A percentile compares a stretch with the other conserved stretches of the same genome.
Evolutionary conservation across 768 basidiomycete species (phyloP).

Genomic region (Tylopilus vinaceipallidus): DNA sequence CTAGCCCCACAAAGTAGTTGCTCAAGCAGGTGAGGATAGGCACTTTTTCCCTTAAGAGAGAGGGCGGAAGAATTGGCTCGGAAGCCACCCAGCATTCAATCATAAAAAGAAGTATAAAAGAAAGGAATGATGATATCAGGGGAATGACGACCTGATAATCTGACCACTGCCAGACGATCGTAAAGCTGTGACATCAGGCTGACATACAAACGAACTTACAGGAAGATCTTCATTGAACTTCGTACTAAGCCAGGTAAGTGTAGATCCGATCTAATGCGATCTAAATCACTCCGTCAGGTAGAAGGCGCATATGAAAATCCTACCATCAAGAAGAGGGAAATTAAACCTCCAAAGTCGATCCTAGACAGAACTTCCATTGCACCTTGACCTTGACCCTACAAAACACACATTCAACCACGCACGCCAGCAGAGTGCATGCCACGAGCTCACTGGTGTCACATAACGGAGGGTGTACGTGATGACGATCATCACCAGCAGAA

Average conservation of each 20-base stretch:
- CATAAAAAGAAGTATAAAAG: slow-evolving; percentile 4
- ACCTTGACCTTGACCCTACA: slow-evolving; percentile 8
- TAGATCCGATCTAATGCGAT: slow-evolving; percentile 8
- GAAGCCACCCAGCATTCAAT: slow-evolving; percentile 4
- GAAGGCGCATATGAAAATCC: not conserved
- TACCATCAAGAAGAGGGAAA: slow-evolving; percentile 7
- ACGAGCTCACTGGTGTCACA: slow-evolving; percentile 16
- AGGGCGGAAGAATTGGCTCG: slow-evolving; percentile 13
- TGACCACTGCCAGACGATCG: slow-evolving; percentile 5
- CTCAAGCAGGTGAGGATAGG: slow-evolving; percentile 6
- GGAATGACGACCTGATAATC: slow-evolving; percentile 8
- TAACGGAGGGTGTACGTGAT: slow-evolving; percentile 3
- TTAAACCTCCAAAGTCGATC: slow-evolving; percentile 15
- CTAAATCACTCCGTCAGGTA: not conserved
- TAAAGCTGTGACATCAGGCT: not conserved
- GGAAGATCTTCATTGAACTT: slow-evolving; percentile 16
- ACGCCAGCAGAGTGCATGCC: no score
- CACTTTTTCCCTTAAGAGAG: slow-evolving; percentile 7
- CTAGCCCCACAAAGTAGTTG: slow-evolving; percentile 4
- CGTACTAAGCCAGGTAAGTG: slow-evolving; percentile 11
- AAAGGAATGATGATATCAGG: slow-evolving; percentile 5
- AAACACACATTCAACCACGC: no score
- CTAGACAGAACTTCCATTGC: slow-evolving; percentile 7
- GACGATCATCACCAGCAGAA: slow-evolving; percentile 4
- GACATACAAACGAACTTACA: not conserved